Evolutionary conservation across 2,329 filamentous ascomycete genomes (phyloP).

Genomic region (Scedosporium dehoogii): DNA sequence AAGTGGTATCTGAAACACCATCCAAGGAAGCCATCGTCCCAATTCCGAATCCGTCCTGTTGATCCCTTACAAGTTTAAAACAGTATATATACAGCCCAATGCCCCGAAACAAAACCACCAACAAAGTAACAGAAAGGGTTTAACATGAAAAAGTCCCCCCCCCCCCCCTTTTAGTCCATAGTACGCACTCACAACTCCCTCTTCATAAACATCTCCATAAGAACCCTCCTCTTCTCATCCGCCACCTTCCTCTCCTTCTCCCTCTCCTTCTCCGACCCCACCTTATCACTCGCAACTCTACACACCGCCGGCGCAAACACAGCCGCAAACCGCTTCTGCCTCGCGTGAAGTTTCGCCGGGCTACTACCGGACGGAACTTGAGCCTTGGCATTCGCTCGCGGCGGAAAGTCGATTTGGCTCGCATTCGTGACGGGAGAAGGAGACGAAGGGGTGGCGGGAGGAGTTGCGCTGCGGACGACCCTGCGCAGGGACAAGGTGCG

Average conservation of each 20-base stretch:
- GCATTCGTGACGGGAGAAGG: slow-evolving; percentile 32
- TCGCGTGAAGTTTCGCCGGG: slow-evolving; percentile 40
- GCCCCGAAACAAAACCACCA: neutral
- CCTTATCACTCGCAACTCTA: slow-evolving; percentile 23
- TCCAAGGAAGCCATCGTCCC: no score
- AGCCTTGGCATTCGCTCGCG: slow-evolving; percentile 13
- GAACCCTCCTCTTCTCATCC: slow-evolving; percentile 53
- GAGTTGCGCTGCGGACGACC: slow-evolving; percentile 8
- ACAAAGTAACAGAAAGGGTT: neutral
- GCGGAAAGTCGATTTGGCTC: slow-evolving; percentile 17
- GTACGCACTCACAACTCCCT: slow-evolving; percentile 15
- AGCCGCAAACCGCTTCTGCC: slow-evolving; percentile 53
- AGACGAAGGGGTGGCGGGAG: slow-evolving; percentile 15
- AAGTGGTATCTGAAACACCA: no score
- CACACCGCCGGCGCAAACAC: slow-evolving; percentile 58
- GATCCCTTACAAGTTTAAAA: no score
- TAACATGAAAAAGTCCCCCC: neutral
- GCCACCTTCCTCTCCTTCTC: slow-evolving; percentile 41
- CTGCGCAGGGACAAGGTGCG: slow-evolving; percentile 6
- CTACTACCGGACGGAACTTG: neutral
- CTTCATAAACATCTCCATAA: slow-evolving; percentile 59
- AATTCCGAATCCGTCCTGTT: no score
- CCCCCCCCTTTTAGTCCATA: no score
- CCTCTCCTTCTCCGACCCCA: slow-evolving; percentile 28
- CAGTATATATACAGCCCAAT: neutral